These are phyloP conservation scores for Syzygium aqueum DNA, from an alignment of 345 rosid genomes.

Conservation along the genomic window DNA sequence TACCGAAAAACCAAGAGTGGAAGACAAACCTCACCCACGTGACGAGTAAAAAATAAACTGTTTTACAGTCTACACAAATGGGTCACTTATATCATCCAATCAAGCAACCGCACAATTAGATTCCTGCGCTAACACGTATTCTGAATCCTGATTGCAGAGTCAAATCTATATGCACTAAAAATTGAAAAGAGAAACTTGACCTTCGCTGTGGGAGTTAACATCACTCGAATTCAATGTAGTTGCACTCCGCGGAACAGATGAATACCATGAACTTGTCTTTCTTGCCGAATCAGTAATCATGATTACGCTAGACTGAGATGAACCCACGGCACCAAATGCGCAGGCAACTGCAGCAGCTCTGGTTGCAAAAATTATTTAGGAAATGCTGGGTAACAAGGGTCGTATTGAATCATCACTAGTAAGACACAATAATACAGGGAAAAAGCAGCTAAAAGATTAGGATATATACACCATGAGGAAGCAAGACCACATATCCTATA, in stretches of 20 bases:
- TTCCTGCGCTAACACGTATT: not conserved
- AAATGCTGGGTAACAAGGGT: not conserved
- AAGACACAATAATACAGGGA: not conserved
- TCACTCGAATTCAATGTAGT: not conserved
- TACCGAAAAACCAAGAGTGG: not conserved
- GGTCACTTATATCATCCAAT: not conserved
- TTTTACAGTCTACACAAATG: not conserved
- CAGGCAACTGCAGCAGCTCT: not conserved
- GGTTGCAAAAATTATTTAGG: not conserved
- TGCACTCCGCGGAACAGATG: not conserved
- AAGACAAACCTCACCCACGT: not conserved
- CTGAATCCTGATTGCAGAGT: not conserved
- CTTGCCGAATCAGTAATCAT: not conserved
- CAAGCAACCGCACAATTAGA: not conserved
- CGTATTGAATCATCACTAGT: not conserved
- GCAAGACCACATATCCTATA: not conserved
- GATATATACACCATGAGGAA: not conserved
- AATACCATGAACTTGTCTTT: not conserved
- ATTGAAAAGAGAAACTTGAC: not conserved
- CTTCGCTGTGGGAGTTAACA: not conserved
- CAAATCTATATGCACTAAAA: not conserved
- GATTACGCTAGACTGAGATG: not conserved
- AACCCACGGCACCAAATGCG: not conserved
- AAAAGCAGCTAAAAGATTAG: not conserved
- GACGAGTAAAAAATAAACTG: not conserved